A percentile compares a stretch with the other conserved stretches of the same genome.
phyloP scores from a whole-genome alignment of 23 red algal species.

The Chondrus crispus region DNA sequence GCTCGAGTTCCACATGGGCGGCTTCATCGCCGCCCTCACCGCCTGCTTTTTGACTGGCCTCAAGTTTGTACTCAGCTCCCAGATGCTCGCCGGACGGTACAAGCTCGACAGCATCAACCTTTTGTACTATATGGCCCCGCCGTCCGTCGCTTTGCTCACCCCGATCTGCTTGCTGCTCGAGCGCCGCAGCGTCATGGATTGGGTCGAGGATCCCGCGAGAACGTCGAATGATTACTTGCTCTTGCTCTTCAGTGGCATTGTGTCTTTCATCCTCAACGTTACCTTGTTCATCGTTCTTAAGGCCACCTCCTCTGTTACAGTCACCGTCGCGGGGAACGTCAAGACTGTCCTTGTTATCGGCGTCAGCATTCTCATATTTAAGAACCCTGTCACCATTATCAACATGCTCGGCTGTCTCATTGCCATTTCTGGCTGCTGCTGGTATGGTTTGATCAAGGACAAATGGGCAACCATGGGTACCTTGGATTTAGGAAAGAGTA shows the following conservation, averaged over 20 bases:
- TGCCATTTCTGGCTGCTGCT: constrained; percentile 73
- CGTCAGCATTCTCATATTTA: constrained; percentile 73
- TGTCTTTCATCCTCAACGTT: constrained; percentile 79
- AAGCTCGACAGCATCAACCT: constrained; percentile 76
- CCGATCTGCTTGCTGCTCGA: constrained; percentile 48
- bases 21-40: constrained; percentile 85
- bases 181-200: background rate
- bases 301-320: constrained; percentile 79
- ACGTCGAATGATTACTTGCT: constrained; percentile 25
- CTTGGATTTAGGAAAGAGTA: constrained; percentile 39
- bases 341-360: constrained; percentile 85
- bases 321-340: constrained; percentile 84
- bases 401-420: constrained; percentile 76
- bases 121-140: constrained; percentile 74
- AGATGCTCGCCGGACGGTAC: constrained; percentile 65
- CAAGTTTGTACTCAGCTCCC: constrained; percentile 77
- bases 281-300: constrained; percentile 81
- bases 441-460: constrained; percentile 77
- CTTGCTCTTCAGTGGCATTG: constrained; percentile 42
- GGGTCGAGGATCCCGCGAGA: constrained; percentile 45
- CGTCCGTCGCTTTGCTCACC: constrained; percentile 53
- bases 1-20: constrained; percentile 81
- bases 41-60: constrained; percentile 81
- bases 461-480: constrained; percentile 86
- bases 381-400: constrained; percentile 65